Conservation (phyloP, 2,329 filamentous ascomycete genomes). For the Madurella mycetomatis region DNA sequence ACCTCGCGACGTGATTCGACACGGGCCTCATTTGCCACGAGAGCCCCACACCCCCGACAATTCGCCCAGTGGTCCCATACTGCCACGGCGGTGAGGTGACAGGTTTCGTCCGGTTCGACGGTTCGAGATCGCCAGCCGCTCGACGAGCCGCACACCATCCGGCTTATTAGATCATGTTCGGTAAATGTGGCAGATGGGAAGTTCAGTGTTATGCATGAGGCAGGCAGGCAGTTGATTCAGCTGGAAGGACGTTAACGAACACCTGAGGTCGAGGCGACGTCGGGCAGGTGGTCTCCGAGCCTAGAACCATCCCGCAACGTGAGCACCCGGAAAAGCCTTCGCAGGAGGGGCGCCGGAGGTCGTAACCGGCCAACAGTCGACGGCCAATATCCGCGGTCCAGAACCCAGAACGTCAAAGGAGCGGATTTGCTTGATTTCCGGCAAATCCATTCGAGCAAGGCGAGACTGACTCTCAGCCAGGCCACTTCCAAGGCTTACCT, state of each 20-base stretch:
- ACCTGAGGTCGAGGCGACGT: background rate
- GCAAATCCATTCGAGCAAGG: too few species aligned
- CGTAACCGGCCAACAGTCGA: too few species aligned
- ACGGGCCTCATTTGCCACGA: conserved; percentile 18
- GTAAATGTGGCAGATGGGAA: background rate
- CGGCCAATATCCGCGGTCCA: too few species aligned
- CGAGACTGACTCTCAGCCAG: too few species aligned
- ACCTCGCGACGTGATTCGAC: conserved; percentile 19
- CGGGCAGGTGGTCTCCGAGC: background rate
- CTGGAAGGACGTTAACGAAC: background rate
- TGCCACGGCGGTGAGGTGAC: conserved; percentile 8
- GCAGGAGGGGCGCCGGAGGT: too few species aligned
- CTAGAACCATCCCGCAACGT: background rate
- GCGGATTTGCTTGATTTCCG: too few species aligned
- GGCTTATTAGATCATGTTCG: background rate
- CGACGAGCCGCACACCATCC: background rate
- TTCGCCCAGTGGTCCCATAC: conserved; percentile 6
- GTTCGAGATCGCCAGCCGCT: background rate
- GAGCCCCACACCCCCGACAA: conserved; percentile 14
- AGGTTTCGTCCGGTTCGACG: background rate
- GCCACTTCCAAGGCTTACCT: background rate
- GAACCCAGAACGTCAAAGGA: too few species aligned
- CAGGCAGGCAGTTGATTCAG: background rate
- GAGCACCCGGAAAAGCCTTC: too few species aligned
- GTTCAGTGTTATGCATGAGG: background rate